Base-by-base conservation (phyloP, 2,329 filamentous ascomycete genomes). In the Ceratocystis albifundus region DNA sequence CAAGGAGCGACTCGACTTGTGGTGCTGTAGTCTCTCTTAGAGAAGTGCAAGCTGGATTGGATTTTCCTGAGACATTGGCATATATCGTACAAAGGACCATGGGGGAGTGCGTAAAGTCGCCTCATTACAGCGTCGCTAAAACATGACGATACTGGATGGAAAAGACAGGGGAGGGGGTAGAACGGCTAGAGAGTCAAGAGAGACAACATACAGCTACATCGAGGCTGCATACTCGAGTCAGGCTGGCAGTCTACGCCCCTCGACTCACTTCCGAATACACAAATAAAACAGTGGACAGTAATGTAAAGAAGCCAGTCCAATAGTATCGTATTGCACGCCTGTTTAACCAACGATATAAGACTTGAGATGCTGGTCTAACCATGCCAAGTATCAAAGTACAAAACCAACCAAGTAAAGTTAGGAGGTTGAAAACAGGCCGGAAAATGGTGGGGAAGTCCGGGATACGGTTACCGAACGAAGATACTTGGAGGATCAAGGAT, bases 361-460 rank as follows among this genome's bases (percentile, higher is more conserved):
- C 36, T 15, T 22, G 20, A 48, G 4, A 28, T 28, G 6, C 22
- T 15, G 22, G 22, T 5, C 36, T 41, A 41, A 15, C 36, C 36
- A 15, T 28, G 15, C 20, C 22, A 10, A 5, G 48, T 22, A 53
- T 53, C 8, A 53, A 53, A 15, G 48, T 53, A 28, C 8, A 53
- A 25, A 53, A 28, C 17, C 20, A 5, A 28, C 22, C 10, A 15
- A 53, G 48, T 25, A 12, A n/a, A 36, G 48, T 7, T 36, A 36
- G 55, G 55, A 59, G 55, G 28, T 59, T 59, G 55, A 59, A 20
- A 59, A 30, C 55, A 6, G 55, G 55, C 28, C 55, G 55, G 55
- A 59, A 8, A 17, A 59, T 6, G 28, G 4, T 59, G 55, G 55
- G 55, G 55, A 30, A 59, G 55, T 59, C 55, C 55, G 55, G n/a